Evolutionary conservation across 2,329 filamentous ascomycete species (phyloP).

Genomic region (Pseudogymnoascus sp.): DNA sequence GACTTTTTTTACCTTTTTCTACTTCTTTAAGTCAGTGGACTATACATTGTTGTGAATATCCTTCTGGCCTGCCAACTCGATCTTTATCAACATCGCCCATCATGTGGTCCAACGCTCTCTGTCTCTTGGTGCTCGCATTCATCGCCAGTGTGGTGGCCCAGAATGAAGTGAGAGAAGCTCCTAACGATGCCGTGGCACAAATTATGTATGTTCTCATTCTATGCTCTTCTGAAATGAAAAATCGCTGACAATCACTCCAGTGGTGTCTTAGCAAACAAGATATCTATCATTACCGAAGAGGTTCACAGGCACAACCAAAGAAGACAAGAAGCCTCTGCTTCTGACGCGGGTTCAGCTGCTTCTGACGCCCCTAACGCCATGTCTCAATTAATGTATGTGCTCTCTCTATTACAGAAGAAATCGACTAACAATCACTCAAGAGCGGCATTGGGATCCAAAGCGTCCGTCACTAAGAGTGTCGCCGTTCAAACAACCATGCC

Average conservation of each 20-base stretch:
- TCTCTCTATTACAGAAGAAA: not conserved
- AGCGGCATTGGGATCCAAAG: not conserved
- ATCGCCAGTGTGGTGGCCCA: not conserved
- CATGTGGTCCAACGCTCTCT: not conserved
- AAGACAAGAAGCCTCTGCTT: not conserved
- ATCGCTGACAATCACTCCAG: not conserved
- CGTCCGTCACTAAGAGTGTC: not conserved
- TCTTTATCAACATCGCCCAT: slow-evolving; percentile 7
- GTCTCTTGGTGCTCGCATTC: not conserved
- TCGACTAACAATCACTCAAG: not conserved
- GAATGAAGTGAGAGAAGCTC: not conserved
- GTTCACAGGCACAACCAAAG: not conserved
- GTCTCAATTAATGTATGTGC: not conserved
- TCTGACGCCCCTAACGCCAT: not conserved
- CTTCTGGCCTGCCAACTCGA: not conserved
- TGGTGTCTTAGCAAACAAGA: too few relatives aligned
- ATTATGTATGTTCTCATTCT: not conserved
- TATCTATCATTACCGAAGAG: not conserved
- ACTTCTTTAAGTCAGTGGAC: not conserved
- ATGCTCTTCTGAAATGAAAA: not conserved
- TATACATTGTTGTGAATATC: slow-evolving; percentile 4
- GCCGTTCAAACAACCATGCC: not conserved
- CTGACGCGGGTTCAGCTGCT: not conserved
- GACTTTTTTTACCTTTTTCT: not conserved
- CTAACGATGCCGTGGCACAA: not conserved